Base-by-base conservation (phyloP, 2,329 filamentous ascomycete genomes). In the Neodidymelliopsis sp. region DNA sequence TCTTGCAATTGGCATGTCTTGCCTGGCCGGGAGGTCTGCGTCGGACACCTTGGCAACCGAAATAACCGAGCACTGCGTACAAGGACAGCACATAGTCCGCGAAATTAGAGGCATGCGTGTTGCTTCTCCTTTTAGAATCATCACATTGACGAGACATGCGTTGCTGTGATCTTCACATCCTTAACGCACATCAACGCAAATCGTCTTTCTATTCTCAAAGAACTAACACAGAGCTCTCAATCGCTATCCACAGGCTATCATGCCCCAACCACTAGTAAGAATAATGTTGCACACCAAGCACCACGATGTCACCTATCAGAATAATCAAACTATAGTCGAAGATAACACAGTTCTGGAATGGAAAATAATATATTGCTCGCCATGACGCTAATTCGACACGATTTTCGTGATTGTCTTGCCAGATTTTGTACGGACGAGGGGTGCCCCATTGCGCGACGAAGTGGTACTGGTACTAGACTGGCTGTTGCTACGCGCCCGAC, bases 401-500 rank as follows among this genome's bases (percentile, higher is more conserved):
- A 69, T 63, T 40, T 63, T 60, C n/a, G 67, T 65, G 29, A 62
- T 59, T 16, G 60, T 60, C 19, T 60, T 57, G 29, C 68, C 65
- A 59, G 69, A 69, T 37, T 64, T 68, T 27, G 63, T 57, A 36
- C 69, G 63, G 38, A 63, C 62, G 48, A 62, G 58, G 29, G 64
- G 53, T 39, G 59, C 52, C 24, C 54, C 53, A 30, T 55, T 63
- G 47, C 68, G 68, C 44, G 72, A 66, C 42, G 72, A 74, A 37
- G 56, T 58, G 38, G 66, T 65, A 42, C 70, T 65, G 37, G 71
- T 72, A 38, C 57, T 62, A 33, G 72, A 67, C 25, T 71, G 70
- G 57, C 69, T 73, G 62, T 74, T 74, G 65, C 72, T 75, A 35
- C 71, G 67, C 47, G 66, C 62, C 52, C 72, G 69, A 43, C 66